Conservation (phyloP, 768 basidiomycete genomes). For the Podaxis sp. region DNA sequence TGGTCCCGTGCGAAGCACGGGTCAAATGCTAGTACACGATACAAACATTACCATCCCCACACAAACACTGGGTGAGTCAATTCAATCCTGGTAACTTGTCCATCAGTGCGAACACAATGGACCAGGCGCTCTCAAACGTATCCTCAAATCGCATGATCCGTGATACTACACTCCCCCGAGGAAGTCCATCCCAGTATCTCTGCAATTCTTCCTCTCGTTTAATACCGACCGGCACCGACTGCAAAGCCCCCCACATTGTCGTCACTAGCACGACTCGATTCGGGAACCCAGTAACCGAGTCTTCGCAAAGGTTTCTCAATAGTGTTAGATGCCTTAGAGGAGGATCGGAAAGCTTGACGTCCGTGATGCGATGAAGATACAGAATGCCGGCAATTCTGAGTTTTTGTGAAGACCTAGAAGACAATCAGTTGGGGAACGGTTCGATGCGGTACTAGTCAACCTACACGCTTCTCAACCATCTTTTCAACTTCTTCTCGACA, state of each 20-base stretch:
- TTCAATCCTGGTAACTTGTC: neutral
- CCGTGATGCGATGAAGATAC: conserved; percentile 19
- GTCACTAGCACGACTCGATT: conserved; percentile 16
- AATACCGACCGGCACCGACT: neutral
- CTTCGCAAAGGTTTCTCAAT: conserved; percentile 11
- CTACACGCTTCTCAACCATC: conserved; percentile 18
- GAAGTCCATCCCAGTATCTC: conserved; percentile 11
- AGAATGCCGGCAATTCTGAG: conserved; percentile 17
- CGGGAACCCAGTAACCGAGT: conserved; percentile 7
- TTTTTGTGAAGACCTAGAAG: conserved; percentile 14
- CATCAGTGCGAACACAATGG: conserved; percentile 8
- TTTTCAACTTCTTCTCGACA: conserved; percentile 13
- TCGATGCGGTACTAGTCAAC: neutral
- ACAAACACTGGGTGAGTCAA: neutral
- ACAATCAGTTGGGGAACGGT: neutral
- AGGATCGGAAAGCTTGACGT: conserved; percentile 17
- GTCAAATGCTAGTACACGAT: no score
- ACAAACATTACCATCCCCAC: neutral
- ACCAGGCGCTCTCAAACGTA: conserved; percentile 11
- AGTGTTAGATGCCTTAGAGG: conserved; percentile 11
- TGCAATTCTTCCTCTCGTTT: conserved; percentile 14
- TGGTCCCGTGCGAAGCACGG: no score
- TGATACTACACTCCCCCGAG: neutral
- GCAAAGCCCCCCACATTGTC: conserved; percentile 18
- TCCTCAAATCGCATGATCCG: conserved; percentile 5